These are phyloP conservation scores for Amanita muscaria DNA, from an alignment of 768 basidiomycete genomes.

Conservation along the genomic window DNA sequence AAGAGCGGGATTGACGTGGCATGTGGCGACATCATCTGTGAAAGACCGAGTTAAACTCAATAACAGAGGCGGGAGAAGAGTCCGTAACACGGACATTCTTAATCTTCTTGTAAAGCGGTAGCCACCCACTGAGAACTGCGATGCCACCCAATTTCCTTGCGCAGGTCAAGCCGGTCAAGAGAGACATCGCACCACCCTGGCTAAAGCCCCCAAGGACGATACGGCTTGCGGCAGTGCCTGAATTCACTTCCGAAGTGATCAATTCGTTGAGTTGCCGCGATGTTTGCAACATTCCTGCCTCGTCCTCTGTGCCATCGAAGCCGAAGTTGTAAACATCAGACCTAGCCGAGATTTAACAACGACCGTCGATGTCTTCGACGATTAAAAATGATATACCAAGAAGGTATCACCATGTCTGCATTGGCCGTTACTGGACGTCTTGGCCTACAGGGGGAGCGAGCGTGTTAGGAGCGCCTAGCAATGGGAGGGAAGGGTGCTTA, in stretches of 20 bases:
- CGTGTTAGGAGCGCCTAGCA: not conserved
- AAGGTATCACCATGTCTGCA: constrained; percentile 64
- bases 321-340: constrained; percentile 71
- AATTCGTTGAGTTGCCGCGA: constrained; percentile 53
- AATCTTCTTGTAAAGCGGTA: constrained; percentile 59
- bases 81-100: constrained; percentile 40
- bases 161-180: constrained; percentile 65
- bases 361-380: too few relatives aligned
- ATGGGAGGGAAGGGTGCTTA: constrained; percentile 28
- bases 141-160: constrained; percentile 66
- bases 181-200: constrained; percentile 73
- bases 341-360: too few relatives aligned
- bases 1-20: constrained; percentile 66
- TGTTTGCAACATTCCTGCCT: constrained; percentile 63
- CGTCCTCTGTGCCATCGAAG: constrained; percentile 60
- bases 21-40: constrained; percentile 52
- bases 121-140: constrained; percentile 69
- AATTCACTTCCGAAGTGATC: constrained; percentile 66
- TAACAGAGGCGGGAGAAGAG: not conserved
- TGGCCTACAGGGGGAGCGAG: constrained; percentile 27
- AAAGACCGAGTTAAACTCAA: constrained; percentile 2
- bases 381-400: constrained; percentile 47
- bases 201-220: constrained; percentile 87
- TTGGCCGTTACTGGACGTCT: constrained; percentile 65
- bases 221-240: constrained; percentile 56